A percentile compares a stretch with the other conserved stretches of the same genome.
Evolutionary conservation across 2,329 filamentous ascomycete genomes (phyloP).

Genomic region (Podosphaera xanthii): DNA sequence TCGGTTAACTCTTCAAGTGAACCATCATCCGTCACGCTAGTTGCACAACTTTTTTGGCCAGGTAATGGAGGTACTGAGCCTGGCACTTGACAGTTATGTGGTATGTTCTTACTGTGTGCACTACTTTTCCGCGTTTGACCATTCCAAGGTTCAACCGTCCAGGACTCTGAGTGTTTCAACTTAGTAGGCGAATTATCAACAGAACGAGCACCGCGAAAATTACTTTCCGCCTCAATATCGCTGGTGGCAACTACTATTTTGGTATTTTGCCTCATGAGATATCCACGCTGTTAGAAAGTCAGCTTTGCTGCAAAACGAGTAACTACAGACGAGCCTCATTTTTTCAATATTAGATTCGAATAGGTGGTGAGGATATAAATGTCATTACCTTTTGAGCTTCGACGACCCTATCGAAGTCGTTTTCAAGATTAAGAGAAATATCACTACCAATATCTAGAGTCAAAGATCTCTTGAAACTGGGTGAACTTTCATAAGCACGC

Average conservation of each 20-base stretch:
- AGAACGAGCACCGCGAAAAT: conserved; percentile 30
- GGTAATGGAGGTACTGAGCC: conserved; percentile 64
- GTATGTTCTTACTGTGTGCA: conserved; percentile 32
- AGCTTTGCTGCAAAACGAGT: conserved; percentile 24
- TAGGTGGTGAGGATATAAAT: conserved; percentile 16
- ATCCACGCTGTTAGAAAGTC: conserved; percentile 73
- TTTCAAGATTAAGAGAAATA: conserved; percentile 65
- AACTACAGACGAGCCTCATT: conserved; percentile 23
- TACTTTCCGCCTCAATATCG: conserved; percentile 36
- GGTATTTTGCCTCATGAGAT: conserved; percentile 95
- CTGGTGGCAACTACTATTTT: conserved; percentile 84
- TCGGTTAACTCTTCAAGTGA: conserved; percentile 58
- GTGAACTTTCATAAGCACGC: conserved; percentile 26
- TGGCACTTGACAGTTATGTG: conserved; percentile 17
- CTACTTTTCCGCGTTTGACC: conserved; percentile 46
- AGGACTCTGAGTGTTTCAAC: conserved; percentile 64
- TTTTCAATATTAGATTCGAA: conserved; percentile 10
- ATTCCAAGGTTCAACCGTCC: conserved; percentile 96
- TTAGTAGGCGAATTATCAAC: conserved; percentile 49
- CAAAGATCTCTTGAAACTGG: conserved; percentile 62
- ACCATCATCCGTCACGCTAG: conserved; percentile 33
- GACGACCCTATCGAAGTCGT: conserved; percentile 86
- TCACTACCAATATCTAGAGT: conserved; percentile 53
- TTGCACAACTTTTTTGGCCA: conserved; percentile 60
- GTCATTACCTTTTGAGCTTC: conserved; percentile 78